Base-by-base conservation (phyloP, 2,329 filamentous ascomycete genomes). In the Penicillium rolfsii region DNA sequence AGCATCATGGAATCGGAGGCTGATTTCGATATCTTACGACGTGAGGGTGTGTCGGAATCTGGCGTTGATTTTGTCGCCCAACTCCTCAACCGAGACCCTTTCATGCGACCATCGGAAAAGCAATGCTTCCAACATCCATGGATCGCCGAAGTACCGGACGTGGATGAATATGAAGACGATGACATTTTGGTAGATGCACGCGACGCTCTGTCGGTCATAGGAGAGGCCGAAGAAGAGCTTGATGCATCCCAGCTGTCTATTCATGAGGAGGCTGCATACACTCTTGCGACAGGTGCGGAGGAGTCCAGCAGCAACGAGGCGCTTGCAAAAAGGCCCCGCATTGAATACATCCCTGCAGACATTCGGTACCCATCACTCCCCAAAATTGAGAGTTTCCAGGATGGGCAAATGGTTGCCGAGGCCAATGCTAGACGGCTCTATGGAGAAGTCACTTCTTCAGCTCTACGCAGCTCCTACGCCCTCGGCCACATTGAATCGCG, bases 51-150 rank as follows among this genome's bases (percentile, higher is more conserved):
- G 7, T 92, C 92, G 0, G 79, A 84, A 1, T 74, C 81, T 2
- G 91, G 89, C 11, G 86, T 96, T 52, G 85, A 93, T 65, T 91
- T 97, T 67, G 80, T 98, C 35, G 79, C 81, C 16, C 81, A 82
- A n/a, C 95, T 97, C 85, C 85, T 98, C 4, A 87, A 92, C 66
- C 86, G 87, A n/a, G 87, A 93, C 53, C 92, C 94, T 1, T 85
- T 89, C 58, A 78, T 85, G n/a, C 87, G 94, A 59, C 91, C 92
- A 0, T 91, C 88, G 0, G 88, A 95, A 48, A 74, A 80, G 5
- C 84, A 90, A 54, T 88, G 96, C 57, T 83, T 91, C 60, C 77
- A 79, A 12, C 90, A 95, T 73, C 79, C 84, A 1, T 98, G 94
- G 94, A 81, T 96, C n/a, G 74, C 72, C 26, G 75, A 81, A n/a